A percentile compares a stretch with the other conserved stretches of the same genome.
Evolutionary conservation across 768 basidiomycete species (phyloP).

Genomic region (Trichaptum fuscoviolaceum): DNA sequence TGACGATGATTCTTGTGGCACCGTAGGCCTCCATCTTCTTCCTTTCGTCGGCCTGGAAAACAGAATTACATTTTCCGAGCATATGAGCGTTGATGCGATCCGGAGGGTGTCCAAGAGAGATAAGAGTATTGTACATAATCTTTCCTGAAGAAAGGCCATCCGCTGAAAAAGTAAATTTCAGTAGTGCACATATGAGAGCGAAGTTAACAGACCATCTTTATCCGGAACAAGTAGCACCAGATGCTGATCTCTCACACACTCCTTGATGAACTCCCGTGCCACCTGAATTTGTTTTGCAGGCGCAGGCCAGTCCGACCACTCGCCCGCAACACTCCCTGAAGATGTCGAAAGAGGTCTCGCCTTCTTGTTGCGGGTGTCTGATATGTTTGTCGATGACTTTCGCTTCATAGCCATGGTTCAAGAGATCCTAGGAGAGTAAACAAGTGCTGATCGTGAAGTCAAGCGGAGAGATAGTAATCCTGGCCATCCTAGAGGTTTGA

Average conservation of each 20-base stretch:
- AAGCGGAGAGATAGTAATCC: neutral
- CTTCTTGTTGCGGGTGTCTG: neutral
- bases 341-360: neutral
- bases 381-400: neutral
- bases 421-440: neutral
- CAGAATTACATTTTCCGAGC: slow-evolving; percentile 36
- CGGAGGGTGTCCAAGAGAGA: slow-evolving; percentile 29
- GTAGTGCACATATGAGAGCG: neutral
- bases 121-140: slow-evolving; percentile 33
- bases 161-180: slow-evolving; percentile 7
- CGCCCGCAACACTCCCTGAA: neutral
- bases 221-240: slow-evolving; percentile 34
- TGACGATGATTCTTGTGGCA: slow-evolving; percentile 30
- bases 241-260: neutral
- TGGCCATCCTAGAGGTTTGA: no score
- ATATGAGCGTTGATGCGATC: slow-evolving; percentile 31
- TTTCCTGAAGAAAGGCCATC: slow-evolving; percentile 29
- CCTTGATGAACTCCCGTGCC: neutral
- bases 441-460: neutral
- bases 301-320: neutral
- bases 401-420: neutral
- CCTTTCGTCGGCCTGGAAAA: slow-evolving; percentile 30
- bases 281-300: neutral
- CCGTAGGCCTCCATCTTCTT: slow-evolving; percentile 22
- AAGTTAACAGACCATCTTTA: slow-evolving; percentile 27